Conservation (phyloP, 352 stramenopile species). For the Phytophthora aleatoria region DNA sequence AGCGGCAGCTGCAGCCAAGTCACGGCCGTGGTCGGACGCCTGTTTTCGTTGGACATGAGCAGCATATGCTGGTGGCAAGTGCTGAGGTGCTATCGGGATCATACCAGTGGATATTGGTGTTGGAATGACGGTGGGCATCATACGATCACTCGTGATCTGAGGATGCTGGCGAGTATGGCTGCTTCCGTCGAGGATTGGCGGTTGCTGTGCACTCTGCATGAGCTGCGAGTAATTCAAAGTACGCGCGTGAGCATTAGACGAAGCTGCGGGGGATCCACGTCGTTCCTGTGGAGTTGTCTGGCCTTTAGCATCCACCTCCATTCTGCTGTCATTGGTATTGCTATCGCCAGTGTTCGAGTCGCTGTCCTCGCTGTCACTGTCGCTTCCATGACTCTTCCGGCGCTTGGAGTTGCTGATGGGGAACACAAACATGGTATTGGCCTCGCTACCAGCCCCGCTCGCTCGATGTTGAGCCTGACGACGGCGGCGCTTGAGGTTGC, state of each 20-base stretch:
- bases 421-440: constrained; percentile 83
- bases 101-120: constrained; percentile 13
- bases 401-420: constrained; percentile 69
- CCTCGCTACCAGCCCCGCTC: constrained; percentile 35
- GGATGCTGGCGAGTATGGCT: constrained; percentile 17
- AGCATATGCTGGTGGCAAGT: constrained; percentile 35
- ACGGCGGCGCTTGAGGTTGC: constrained; percentile 59
- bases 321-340: constrained; percentile 36
- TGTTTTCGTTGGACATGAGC: constrained; percentile 33
- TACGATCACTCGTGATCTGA: constrained; percentile 15
- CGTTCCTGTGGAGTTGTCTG: constrained; percentile 19
- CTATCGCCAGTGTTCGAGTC: constrained; percentile 35
- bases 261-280: constrained; percentile 12
- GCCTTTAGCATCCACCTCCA: constrained; percentile 27
- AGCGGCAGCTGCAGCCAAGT: constrained; percentile 33
- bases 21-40: constrained; percentile 28
- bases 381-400: constrained; percentile 34
- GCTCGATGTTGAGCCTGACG: constrained; percentile 41
- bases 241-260: constrained; percentile 10
- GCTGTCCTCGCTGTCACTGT: constrained; percentile 51
- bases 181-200: constrained; percentile 19
- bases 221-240: constrained; percentile 37
- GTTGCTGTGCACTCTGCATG: constrained; percentile 36
- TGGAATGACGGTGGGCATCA: constrained; percentile 17
- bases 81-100: constrained; percentile 28